Evolutionary conservation across 2,329 filamentous ascomycete species (phyloP), one percentile per base, ranked within the genome.

Genomic region (Microdochium nivale): DNA sequence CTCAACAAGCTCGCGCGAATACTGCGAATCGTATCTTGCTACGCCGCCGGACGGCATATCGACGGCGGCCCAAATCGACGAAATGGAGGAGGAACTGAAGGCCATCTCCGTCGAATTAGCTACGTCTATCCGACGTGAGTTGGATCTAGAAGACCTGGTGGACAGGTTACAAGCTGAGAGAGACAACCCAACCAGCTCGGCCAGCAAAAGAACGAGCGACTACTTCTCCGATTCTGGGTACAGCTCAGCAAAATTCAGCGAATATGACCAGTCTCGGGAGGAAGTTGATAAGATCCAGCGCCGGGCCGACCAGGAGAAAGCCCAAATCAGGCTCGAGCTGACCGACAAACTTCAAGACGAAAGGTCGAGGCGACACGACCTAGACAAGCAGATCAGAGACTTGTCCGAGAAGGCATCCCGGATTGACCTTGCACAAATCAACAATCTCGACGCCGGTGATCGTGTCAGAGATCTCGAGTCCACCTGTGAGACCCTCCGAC

Each of bases 161-260:
- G 94, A 99, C 58, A 79, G 87, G 53, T 73, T 95, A 59, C 91
- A 96, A 66, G 74, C 83, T n/a, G 90, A 96, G 62, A 77, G 78
- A 56, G 78, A 76, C 67, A 77, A 83, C 68, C 63, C 77, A 62
- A 70, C 76, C 67, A 64, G 74, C 59, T 61, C 78, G 25, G 84
- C 80, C 56, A 66, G 62, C 56, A 86, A 87, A 65, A 81, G 92
- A 54, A 95, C 89, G 10, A 97, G 94, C 70, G 94, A 99, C 70
- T 97, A 99, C 71, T 99, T 94, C 67, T 99, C 94, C 2, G 94
- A 99, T 67, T 96, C 91, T 5, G 94, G 94, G 30, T 86, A 89
- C 53, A 92, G 90, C 67, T 92, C 90, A 1, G 79, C 88, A 50
- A 87, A 90, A 62, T 86, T 85, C 62, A 84, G 86, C 55, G 86